Evolutionary conservation across 2,329 filamentous ascomycete species (phyloP).

Genomic region (Alternaria sp.): DNA sequence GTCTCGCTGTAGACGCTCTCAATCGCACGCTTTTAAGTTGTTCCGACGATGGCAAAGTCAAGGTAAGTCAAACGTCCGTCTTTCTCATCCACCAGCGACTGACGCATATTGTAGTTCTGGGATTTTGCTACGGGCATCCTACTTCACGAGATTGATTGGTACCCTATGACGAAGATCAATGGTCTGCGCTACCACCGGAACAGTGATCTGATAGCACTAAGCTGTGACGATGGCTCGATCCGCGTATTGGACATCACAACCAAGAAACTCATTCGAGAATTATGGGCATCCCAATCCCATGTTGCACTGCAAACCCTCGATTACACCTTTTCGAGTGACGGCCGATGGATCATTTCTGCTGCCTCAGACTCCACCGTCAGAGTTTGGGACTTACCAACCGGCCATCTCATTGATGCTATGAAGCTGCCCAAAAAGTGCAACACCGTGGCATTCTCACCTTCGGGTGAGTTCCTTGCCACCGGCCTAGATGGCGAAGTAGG

Average conservation of each 20-base stretch:
- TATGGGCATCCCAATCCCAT: slow-evolving; percentile 72
- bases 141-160: slow-evolving; percentile 83
- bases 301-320: slow-evolving; percentile 49
- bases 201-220: slow-evolving; percentile 86
- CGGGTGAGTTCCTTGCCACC: slow-evolving; percentile 93
- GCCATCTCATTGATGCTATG: slow-evolving; percentile 93
- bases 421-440: slow-evolving; percentile 80
- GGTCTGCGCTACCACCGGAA: slow-evolving; percentile 81
- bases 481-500: slow-evolving; percentile 83
- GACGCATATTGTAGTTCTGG: slow-evolving; percentile 73
- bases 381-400: slow-evolving; percentile 95
- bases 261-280: slow-evolving; percentile 88
- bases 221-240: slow-evolving; percentile 88
- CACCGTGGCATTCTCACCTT: slow-evolving; percentile 85
- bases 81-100: slow-evolving; percentile 10
- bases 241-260: slow-evolving; percentile 91
- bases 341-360: slow-evolving; percentile 90
- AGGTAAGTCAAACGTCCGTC: slow-evolving; percentile 56
- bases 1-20: slow-evolving; percentile 86
- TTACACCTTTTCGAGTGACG: slow-evolving; percentile 82
- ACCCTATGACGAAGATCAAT: slow-evolving; percentile 77
- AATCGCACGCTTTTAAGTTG: slow-evolving; percentile 88
- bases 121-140: slow-evolving; percentile 87
- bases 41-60: slow-evolving; percentile 88
- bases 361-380: slow-evolving; percentile 82